Conservation (phyloP, 208 protist species). For the Acanthamoeba healyi region DNA sequence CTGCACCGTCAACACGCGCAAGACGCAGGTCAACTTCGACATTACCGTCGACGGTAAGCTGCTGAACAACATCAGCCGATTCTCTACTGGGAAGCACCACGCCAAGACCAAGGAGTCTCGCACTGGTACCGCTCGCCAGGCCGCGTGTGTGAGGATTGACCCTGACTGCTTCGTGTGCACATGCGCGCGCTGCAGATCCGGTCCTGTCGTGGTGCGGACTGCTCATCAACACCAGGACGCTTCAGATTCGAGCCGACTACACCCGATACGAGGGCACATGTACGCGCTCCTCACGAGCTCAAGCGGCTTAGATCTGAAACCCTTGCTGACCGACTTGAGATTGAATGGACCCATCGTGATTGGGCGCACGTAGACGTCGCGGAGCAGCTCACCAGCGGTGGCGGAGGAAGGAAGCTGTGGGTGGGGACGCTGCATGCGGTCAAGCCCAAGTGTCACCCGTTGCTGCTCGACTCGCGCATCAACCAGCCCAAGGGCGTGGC, state of each 20-base stretch:
- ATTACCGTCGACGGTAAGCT: constrained; percentile 13
- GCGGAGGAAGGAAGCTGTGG: constrained; percentile 43
- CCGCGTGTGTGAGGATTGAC: background rate
- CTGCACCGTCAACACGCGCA: constrained; percentile 57
- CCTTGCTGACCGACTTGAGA: background rate
- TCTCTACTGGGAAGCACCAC: background rate
- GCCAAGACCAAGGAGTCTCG: background rate
- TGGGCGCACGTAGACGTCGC: constrained; percentile 43
- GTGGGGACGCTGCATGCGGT: background rate
- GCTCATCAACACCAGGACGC: constrained; percentile 66
- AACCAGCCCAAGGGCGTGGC: constrained; percentile 22
- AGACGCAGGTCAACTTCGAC: constrained; percentile 69
- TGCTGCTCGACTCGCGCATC: constrained; percentile 64
- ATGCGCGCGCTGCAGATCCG: background rate
- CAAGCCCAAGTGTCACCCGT: constrained; percentile 69
- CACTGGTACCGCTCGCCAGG: background rate
- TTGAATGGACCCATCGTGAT: too few relatives aligned
- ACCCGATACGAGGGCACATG: constrained; percentile 52
- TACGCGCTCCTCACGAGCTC: background rate
- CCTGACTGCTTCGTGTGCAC: background rate
- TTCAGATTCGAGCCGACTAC: constrained; percentile 69
- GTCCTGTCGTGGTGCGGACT: constrained; percentile 68
- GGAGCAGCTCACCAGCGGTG: constrained; percentile 34
- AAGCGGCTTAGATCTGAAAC: background rate
- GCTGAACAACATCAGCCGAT: constrained; percentile 29